Conservation (phyloP, 495 filamentous ascomycete species). For the Geoglossum glabrum region DNA sequence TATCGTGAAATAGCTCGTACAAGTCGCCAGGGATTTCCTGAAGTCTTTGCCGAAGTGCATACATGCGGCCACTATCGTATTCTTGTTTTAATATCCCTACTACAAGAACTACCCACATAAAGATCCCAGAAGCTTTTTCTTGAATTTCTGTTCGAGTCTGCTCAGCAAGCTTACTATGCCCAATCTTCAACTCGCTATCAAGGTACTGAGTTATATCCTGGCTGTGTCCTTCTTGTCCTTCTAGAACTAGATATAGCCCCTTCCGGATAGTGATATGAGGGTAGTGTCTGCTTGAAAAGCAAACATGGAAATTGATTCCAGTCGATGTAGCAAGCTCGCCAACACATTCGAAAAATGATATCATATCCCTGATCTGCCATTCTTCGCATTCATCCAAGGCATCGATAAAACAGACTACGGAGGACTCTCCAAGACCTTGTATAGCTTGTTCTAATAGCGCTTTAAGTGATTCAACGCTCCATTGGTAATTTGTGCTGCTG, state of each 20-base stretch:
- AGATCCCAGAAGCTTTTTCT: constrained; percentile 9
- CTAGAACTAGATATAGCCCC: too few species aligned
- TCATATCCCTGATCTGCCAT: constrained; percentile 18
- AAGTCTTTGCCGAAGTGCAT: constrained; percentile 10
- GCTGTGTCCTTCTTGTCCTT: constrained; percentile 9
- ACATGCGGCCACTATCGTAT: too few species aligned
- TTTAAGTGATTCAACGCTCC: constrained; percentile 15
- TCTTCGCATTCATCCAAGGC: constrained; percentile 25
- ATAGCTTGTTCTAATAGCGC: constrained; percentile 16
- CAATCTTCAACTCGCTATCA: too few species aligned
- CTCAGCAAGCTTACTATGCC: too few species aligned
- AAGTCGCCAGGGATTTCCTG: constrained; percentile 17
- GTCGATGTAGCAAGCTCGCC: constrained; percentile 6
- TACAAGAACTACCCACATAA: constrained; percentile 21
- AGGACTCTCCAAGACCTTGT: constrained; percentile 6
- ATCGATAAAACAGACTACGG: constrained; percentile 21
- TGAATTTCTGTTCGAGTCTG: too few species aligned
- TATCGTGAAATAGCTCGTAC: constrained; percentile 17
- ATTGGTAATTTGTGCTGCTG: constrained; percentile 4
- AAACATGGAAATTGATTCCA: constrained; percentile 6
- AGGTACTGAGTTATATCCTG: constrained; percentile 10
- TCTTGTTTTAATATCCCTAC: too few species aligned
- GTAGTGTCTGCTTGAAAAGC: too few species aligned
- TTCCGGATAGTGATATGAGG: too few species aligned
- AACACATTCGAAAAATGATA: constrained; percentile 17